Percentiles rank a stretch among this genome's conserved stretches.
Evolutionary conservation across 192 early-diverging fungal genomes (phyloP).

Genomic region (Dispira simplex): DNA sequence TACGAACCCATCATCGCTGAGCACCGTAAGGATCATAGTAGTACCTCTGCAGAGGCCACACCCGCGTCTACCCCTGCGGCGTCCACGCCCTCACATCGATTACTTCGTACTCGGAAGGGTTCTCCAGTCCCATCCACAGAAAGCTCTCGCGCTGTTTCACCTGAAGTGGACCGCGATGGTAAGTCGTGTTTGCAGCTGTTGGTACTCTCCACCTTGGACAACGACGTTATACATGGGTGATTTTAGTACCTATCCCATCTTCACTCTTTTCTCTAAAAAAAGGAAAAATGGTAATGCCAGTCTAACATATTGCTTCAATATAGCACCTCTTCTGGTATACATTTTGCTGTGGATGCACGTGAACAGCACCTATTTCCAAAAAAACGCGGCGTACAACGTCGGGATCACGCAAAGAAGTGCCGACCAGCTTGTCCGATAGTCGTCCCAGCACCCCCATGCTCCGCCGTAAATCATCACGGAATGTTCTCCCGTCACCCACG

Average conservation of each 20-base stretch:
- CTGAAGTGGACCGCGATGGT: conserved; percentile 1
- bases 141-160: conserved; percentile 4
- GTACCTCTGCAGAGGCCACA: not conserved
- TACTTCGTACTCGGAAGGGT: not conserved
- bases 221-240: not conserved
- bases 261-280: not conserved
- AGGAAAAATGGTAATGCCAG: not conserved
- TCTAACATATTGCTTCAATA: not conserved
- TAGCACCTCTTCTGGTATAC: not conserved
- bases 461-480: not conserved
- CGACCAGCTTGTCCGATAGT: not conserved
- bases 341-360: not conserved
- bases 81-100: not conserved
- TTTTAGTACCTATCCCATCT: not conserved
- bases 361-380: not conserved
- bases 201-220: not conserved
- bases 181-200: not conserved
- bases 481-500: not conserved
- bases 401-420: not conserved
- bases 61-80: not conserved
- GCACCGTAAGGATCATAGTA: not conserved
- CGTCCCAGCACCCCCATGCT: not conserved
- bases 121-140: not conserved
- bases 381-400: conserved; percentile 3
- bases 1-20: conserved; percentile 4